Evolutionary conservation across 768 basidiomycete species (phyloP).

Genomic region (Cystobasidium ongulense): DNA sequence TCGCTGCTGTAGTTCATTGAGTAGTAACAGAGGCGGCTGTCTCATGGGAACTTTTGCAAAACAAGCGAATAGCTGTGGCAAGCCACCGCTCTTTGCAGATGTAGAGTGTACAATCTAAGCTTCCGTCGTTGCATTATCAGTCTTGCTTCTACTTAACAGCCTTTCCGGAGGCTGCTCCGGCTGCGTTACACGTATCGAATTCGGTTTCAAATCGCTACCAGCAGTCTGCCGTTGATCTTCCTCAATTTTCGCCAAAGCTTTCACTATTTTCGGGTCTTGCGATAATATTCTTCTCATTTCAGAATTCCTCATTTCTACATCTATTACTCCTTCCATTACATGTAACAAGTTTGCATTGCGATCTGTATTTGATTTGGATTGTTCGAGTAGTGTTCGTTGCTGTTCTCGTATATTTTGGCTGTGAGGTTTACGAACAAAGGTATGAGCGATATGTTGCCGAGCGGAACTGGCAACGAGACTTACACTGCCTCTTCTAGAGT

Average conservation of each 20-base stretch:
- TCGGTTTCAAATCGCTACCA: not conserved
- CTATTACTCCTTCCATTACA: slow-evolving; percentile 24
- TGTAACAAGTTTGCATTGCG: slow-evolving; percentile 7
- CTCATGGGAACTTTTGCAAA: too few relatives aligned
- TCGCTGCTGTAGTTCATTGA: too few relatives aligned
- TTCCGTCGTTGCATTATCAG: not conserved
- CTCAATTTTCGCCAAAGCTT: slow-evolving; percentile 20
- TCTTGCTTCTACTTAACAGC: not conserved
- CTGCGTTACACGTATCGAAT: not conserved
- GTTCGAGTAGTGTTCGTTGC: slow-evolving; percentile 7
- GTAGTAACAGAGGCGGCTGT: too few relatives aligned
- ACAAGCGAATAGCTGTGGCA: too few relatives aligned
- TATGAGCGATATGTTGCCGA: too few relatives aligned
- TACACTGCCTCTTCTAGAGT: slow-evolving; percentile 17
- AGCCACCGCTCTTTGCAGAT: too few relatives aligned
- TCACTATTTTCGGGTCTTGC: slow-evolving; percentile 19
- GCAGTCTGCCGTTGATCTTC: slow-evolving; percentile 5
- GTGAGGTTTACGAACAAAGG: not conserved
- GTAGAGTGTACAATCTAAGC: not conserved
- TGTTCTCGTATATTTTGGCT: slow-evolving; percentile 13
- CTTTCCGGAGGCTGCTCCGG: not conserved
- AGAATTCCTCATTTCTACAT: slow-evolving; percentile 17
- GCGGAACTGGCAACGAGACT: too few relatives aligned
- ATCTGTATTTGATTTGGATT: not conserved
- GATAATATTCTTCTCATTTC: slow-evolving; percentile 23